Percentiles rank a stretch among this genome's conserved stretches.
phyloP scores from a whole-genome alignment of 2,329 filamentous ascomycete species.

The Monosporascus sp. region DNA sequence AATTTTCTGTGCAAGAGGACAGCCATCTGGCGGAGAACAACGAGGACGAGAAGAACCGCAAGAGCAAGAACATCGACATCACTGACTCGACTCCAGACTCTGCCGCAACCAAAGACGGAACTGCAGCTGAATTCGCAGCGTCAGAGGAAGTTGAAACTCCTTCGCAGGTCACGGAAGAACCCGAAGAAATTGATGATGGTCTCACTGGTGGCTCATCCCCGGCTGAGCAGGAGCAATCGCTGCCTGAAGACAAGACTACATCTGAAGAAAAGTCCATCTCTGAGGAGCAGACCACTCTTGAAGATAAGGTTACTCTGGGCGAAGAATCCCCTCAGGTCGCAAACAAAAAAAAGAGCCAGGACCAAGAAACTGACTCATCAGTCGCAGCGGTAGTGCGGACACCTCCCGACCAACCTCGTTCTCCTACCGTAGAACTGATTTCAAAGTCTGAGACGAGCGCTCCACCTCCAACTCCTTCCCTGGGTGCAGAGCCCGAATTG shows the following conservation, averaged over 20 bases:
- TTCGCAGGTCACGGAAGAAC: neutral
- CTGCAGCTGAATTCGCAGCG: neutral
- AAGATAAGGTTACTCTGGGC: neutral
- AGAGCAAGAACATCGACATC: neutral
- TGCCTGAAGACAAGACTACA: too few relatives aligned
- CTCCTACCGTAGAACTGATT: constrained; percentile 1
- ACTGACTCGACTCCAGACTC: neutral
- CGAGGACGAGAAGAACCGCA: neutral
- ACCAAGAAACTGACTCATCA: constrained; percentile 6
- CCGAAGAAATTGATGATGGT: neutral
- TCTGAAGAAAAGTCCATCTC: too few relatives aligned
- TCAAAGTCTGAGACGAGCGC: neutral
- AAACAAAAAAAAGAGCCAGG: constrained; percentile 12
- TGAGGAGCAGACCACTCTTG: too few relatives aligned
- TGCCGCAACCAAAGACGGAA: neutral
- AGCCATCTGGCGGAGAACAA: neutral
- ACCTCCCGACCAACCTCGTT: constrained; percentile 2
- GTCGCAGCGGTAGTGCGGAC: constrained; percentile 2
- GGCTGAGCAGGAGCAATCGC: neutral
- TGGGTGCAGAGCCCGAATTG: neutral
- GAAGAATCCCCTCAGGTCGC: constrained; percentile 4
- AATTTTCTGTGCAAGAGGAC: neutral
- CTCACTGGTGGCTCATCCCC: neutral
- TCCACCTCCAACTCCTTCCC: neutral
- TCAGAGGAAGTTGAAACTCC: neutral